Base-by-base conservation (phyloP, 2,329 filamentous ascomycete species). In the Beauveria pseudobassiana region DNA sequence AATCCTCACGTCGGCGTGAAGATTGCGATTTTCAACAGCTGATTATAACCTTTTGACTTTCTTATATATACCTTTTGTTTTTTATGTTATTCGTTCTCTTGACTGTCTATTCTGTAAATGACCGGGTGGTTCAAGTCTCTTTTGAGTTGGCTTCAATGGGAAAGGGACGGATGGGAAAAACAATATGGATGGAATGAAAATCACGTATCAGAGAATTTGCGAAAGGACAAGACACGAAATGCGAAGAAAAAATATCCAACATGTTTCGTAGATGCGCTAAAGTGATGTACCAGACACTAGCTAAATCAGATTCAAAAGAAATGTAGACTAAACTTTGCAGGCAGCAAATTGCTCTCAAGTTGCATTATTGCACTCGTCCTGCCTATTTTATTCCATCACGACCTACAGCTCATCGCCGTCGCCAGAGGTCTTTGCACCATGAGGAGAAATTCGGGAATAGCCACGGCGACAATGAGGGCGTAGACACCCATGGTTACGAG, bases 381-480 rank as follows among this genome's bases (percentile, higher is more conserved):
- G 51, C 9, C 20, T 43, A 40, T 26, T 9, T 9, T 16, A 24
- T 26, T 16, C 30, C 12, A 51, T 59, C 1, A 24, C n/a, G 28
- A 16, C 14, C 24, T 54, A 62, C 22, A 62, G 60, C 60, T 62
- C 60, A 46, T 43, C 54, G 20, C 60, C 60, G 40, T 52, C 28
- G 34, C 50, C 50, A 14, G 40, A 34, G 4, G 40, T 67, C 57
- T 70, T 54, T 65, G 66, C 7, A 71, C 64, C 38, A 80, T 70
- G 53, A 84, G 67, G 54, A 83, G 69, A 38, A 80, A 64, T 73
- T 89, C 78, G 12, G 79, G 78, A 6, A 89, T 24, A 26, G 86
- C 65, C 9, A 80, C 71, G 3, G 71, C 69, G 28, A 62, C 58
- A 59, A 86, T 76, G 40, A 84, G 57, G 5, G 83, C 30, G 26